These are phyloP conservation scores for Pedinophyceae sp. DNA, from an alignment of 139 green algal genomes.

Conservation along the genomic window DNA sequence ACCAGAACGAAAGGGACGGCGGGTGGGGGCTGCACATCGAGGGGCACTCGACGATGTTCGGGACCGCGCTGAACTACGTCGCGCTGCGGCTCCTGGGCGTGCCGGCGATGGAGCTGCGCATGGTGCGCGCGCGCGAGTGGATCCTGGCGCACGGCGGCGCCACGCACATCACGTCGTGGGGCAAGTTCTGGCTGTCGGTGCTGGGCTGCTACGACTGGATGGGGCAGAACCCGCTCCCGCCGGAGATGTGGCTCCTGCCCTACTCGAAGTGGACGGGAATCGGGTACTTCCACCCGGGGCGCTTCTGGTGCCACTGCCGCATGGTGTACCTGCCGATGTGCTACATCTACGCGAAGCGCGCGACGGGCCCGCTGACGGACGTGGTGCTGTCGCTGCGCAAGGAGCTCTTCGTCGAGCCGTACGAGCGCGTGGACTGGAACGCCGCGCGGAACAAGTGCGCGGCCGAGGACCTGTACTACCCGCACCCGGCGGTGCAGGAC, in stretches of 20 bases:
- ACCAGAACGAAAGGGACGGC: conserved; percentile 89
- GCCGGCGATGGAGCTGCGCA: conserved; percentile 24
- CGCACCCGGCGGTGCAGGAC: conserved; percentile 82
- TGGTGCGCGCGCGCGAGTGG: conserved; percentile 42
- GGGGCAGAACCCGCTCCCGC: conserved; percentile 77
- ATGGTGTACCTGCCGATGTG: conserved; percentile 99
- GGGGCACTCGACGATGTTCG: conserved; percentile 95
- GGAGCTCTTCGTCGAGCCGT: conserved; percentile 75
- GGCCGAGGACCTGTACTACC: conserved; percentile 96
- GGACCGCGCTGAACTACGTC: conserved; percentile 74
- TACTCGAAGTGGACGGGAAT: conserved; percentile 64
- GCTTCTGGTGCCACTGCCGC: conserved; percentile 97
- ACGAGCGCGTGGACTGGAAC: conserved; percentile 88
- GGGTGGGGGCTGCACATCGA: conserved; percentile 97
- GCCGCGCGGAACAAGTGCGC: conserved; percentile 59
- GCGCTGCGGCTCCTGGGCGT: conserved; percentile 53
- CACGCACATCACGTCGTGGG: conserved; percentile 75
- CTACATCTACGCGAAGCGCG: conserved; percentile 81
- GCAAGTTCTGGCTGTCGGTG: conserved; percentile 97
- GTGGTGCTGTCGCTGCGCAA: conserved; percentile 29
- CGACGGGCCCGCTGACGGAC: conserved; percentile 33
- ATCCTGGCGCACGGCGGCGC: conserved; percentile 75
- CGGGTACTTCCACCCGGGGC: conserved; percentile 63
- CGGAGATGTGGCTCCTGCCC: conserved; percentile 97
- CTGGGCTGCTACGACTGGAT: conserved; percentile 86